These are phyloP conservation scores for Typha latifolia DNA, from an alignment of 176 grass and related monocot species.

Conservation along the genomic window DNA sequence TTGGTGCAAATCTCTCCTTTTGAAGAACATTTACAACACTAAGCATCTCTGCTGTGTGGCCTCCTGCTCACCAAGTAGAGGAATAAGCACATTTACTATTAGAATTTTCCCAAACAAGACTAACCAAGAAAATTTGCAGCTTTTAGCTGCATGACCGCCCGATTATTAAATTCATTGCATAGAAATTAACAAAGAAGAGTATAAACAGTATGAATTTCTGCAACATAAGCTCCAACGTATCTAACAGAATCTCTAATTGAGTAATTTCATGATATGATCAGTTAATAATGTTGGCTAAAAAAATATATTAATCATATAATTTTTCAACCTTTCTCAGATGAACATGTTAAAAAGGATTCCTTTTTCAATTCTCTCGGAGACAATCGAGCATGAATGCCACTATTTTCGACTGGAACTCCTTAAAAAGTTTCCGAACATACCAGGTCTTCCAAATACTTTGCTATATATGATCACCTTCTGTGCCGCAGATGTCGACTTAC, in stretches of 20 bases:
- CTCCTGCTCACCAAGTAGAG: constrained; percentile 33
- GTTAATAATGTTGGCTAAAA: no score
- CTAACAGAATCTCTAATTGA: no score
- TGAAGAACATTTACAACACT: constrained; percentile 55
- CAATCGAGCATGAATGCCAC: no score
- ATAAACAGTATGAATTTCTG: no score
- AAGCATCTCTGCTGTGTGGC: constrained; percentile 93
- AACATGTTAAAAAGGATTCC: no score
- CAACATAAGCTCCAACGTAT: no score
- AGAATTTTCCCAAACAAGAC: not conserved
- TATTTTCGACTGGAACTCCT: not conserved
- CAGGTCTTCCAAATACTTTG: not conserved
- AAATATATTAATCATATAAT: no score
- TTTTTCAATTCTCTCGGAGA: no score
- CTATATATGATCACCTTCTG: not conserved
- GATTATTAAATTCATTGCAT: not conserved
- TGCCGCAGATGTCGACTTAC: not conserved
- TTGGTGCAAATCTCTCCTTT: constrained; percentile 67
- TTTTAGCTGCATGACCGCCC: not conserved
- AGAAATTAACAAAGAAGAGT: no score
- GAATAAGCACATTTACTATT: constrained; percentile 2
- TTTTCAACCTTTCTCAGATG: no score
- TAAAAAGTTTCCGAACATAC: not conserved
- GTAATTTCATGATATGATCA: no score
- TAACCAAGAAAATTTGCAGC: not conserved